Percentiles rank a stretch among this genome's conserved stretches.
Evolutionary conservation across 2,329 filamentous ascomycete genomes (phyloP).

Genomic region (Colletotrichum australisinense): DNA sequence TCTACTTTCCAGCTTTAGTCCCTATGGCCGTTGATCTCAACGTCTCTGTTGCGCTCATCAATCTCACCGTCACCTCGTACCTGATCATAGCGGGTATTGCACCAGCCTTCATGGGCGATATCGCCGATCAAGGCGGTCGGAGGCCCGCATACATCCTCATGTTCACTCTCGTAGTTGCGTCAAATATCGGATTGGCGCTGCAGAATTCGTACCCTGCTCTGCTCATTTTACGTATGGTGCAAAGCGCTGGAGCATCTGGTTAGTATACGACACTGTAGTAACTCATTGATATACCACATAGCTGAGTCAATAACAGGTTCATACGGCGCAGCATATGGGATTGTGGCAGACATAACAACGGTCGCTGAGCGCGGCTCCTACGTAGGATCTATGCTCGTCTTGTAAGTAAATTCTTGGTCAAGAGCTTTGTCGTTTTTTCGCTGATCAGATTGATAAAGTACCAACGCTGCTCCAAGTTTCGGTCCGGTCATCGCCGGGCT

Average conservation of each 20-base stretch:
- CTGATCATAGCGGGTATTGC: slow-evolving; percentile 63
- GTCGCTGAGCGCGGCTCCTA: too few species aligned
- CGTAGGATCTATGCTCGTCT: too few species aligned
- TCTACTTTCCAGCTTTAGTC: slow-evolving; percentile 61
- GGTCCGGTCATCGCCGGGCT: slow-evolving; percentile 64
- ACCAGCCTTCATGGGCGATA: slow-evolving; percentile 61
- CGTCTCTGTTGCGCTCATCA: slow-evolving; percentile 51
- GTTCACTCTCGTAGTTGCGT: slow-evolving; percentile 57
- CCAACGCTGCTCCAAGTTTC: slow-evolving; percentile 42
- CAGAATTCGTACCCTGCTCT: slow-evolving; percentile 57
- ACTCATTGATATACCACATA: slow-evolving; percentile 68
- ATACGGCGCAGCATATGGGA: too few species aligned
- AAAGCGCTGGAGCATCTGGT: slow-evolving; percentile 60
- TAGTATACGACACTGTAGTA: slow-evolving; percentile 42
- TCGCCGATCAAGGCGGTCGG: slow-evolving; percentile 59
- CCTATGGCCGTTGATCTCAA: slow-evolving; percentile 54
- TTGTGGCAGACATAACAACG: too few species aligned
- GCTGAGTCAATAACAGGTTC: slow-evolving; percentile 40
- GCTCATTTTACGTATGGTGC: slow-evolving; percentile 61
- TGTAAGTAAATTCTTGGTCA: neutral
- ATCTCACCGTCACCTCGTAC: slow-evolving; percentile 58
- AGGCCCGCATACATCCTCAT: slow-evolving; percentile 59
- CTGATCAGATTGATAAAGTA: neutral
- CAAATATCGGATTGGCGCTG: slow-evolving; percentile 58
- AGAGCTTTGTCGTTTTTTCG: slow-evolving; percentile 47